Evolutionary conservation across 345 rosid species (phyloP), one percentile per base, ranked within the genome.

Genomic region (Eucalyptus paniculata): DNA sequence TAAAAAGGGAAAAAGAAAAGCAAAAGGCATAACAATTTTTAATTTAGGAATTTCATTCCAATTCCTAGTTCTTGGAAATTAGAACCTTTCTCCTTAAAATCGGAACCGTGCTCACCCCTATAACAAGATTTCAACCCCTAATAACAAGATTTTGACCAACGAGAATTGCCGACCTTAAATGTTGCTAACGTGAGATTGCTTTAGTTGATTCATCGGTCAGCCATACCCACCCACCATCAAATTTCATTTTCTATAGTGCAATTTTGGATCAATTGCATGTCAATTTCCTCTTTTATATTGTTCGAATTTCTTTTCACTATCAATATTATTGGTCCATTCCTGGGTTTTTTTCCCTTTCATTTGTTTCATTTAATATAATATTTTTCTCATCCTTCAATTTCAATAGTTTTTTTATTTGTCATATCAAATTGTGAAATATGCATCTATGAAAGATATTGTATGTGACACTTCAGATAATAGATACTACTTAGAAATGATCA

Each of bases 41-140:
- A 24, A 53, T 53, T 53, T 53, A 19, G 58, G 58, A 53, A 53
- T 53, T 53, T 53, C 10, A 53, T 53, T 53, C 26, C 26, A 53
- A 53, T 19, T 53, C 58, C 26, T 2, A 0, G 4, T 8, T 21
- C 58, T 19, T 0, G 2, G 56, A 53, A 19, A 53, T 23, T 53
- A 53, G 24, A 19, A 53, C 10, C 56, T 53, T 19, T 7, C 23
- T 53, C 8, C 58, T 19, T 53, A 53, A 53, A 53, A 53, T 53
- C 26, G 11, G 26, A 53, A 8, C 11, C 11, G 26, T 21, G 26
- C 58, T 53, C 58, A 53, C 26, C 11, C 58, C 56, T 1, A 7
- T 51, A 51, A 51, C 9, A 51, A 51, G 56, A 18, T 51, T 51
- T 51, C 23, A 51, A 53, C 26, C 58, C 26, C 58, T 53, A 8